Base-by-base conservation (phyloP, 805 yeast species). In the Hagleromyces aurorensis region DNA sequence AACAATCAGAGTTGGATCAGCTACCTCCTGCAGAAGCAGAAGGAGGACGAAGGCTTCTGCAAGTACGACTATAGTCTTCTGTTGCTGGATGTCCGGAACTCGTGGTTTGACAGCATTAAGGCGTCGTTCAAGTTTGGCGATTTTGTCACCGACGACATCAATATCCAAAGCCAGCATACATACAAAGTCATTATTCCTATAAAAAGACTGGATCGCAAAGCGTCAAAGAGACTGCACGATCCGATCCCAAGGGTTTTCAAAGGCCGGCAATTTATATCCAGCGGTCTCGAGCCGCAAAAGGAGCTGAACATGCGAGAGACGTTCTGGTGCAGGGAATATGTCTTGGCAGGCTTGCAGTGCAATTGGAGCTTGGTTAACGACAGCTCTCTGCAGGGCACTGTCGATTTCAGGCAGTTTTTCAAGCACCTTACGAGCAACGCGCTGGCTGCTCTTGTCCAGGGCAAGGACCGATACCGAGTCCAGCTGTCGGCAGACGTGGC, bases 291-390 rank as follows among this genome's bases (percentile, higher is more conserved):
- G 0, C 69, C 64, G 27, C 75, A 71, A 7, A 84, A 81, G 36
- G 77, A 69, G 19, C 44, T 44, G 24, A 69, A 63, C 30, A 69
- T 74, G 57, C 64, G 74, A 33, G 77, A 75, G 37, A 59, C 71
- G 2, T 91, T 86, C 53, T 89, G 98, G 98, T 70, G 80, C 39
- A 60, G 94, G 34, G 75, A 79, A 33, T 67, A 68, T 37, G 51
- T 91, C 1, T 58, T 89, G 30, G 62, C 67, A 25, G 60, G 62
- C 10, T 43, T 91, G 4, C 52, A 57, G 3, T 95, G 94, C 2
- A 44, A 53, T 2, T 89, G 98, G 98, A 34, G 29, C 9, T 25
- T 46, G 15, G 23, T 41, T 8, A 38, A 37, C 7, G 42, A 41
- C 24, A 21, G 19, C 3, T 16, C 31, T 7, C 30, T 37, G 1